Evolutionary conservation across 2,329 filamentous ascomycete species (phyloP), one percentile per base, ranked within the genome.

Genomic region (Bipolaris cookei): DNA sequence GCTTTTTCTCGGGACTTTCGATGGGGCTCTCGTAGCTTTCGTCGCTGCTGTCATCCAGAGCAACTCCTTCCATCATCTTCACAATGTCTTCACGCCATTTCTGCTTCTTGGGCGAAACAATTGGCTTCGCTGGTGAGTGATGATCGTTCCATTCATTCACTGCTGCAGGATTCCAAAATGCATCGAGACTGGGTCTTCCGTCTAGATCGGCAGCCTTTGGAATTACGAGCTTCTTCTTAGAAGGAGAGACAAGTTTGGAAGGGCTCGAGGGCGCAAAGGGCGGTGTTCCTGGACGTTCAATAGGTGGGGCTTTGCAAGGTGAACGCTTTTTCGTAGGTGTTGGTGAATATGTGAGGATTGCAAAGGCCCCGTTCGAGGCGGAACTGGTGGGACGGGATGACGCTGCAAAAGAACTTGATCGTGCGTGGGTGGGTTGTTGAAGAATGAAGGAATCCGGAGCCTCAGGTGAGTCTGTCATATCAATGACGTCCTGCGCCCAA

Each of bases 121-220:
- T 67, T 4, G 63, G 63, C 44, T 77, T 78, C 6, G 62, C 57
- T 11, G 75, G 75, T 0, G 75, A 77, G 50, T 76, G 71, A 20
- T 58, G 65, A 20, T 78, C 75, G 25, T 73, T 73, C 69, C 69
- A 76, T 6, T 68, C 61, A 45, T 78, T 77, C 2, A 78, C 72
- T 18, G 70, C 66, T 41, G 70, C 69, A 28, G 71, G 66, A 25
- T 69, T 65, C 76, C 76, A 78, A 58, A 78, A 78, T 1, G 74
- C 72, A 43, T 77, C 75, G 4, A 77, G 63, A 32, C 74, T 77
- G 13, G 74, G 74, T 30, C 73, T 66, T 28, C 56, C 56, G 30
- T 62, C 59, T 35, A 75, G 58, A 38, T 68, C 62, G 1, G 66
- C 59, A 2, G 67, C 69, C 32, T 69, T 64, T 2, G 73, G 73